Base-by-base conservation (phyloP, 2,329 filamentous ascomycete genomes). In the Hypoxylon sp. region DNA sequence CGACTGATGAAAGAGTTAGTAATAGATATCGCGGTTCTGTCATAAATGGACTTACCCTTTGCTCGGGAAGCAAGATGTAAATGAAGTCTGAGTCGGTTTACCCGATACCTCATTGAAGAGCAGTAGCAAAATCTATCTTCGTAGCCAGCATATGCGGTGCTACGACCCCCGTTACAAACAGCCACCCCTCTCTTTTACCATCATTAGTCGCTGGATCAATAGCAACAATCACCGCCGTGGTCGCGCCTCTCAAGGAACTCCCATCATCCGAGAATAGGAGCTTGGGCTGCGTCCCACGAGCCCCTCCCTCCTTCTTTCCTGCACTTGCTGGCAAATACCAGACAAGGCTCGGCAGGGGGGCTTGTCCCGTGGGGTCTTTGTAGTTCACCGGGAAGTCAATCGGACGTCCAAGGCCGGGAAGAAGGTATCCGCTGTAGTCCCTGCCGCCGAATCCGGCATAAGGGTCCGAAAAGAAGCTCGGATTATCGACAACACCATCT, bases 201-300 rank as follows among this genome's bases (percentile, higher is more conserved):
- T 68, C 77, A 51, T 83, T 82, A 11, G 78, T 71, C 13, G 74
- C 72, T 0, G 86, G 85, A 41, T 87, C 82, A 56, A 87, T 83
- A 0, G 83, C 82, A 1, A 90, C 80, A 46, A 90, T 63, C 0
- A 89, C 82, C 0, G 85, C 85, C 0, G 82, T 79, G 61, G 85
- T 89, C 0, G 82, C 82, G 5, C 80, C 82, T 10, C 86, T 79
- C 25, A 90, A 77, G 14, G 78, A 78, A 0, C 74, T 77, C 0
- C 87, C 86, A 53, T 90, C 86, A 67, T 90, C 88, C 48, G 87
- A 81, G 63, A 90, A 89, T 0, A 90, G 50, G 1, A 88, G 53
- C 36, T 25, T 70, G 2, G 48, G 51, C n/a, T 75, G 79, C 19
- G 79, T 82, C 53, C 82, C 79, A 82, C 83, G 86, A 1, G 46